Evolutionary conservation across 2,329 filamentous ascomycete species (phyloP).

Genomic region (Podosphaera leucotricha): DNA sequence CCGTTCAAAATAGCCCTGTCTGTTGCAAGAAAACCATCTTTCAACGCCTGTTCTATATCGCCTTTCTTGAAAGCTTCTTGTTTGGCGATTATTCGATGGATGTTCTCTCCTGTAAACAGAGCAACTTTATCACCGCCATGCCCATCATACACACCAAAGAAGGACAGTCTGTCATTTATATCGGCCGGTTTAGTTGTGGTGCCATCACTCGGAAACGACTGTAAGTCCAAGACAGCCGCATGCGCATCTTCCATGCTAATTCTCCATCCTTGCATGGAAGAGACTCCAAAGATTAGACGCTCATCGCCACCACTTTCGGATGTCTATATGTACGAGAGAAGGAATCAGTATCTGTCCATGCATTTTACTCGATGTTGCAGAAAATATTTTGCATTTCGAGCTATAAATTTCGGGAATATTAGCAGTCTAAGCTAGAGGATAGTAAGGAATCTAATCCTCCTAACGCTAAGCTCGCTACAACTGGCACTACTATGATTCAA

Average conservation of each 20-base stretch:
- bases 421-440: not conserved
- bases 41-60: slow-evolving; percentile 84
- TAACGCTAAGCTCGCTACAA: not conserved
- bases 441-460: not conserved
- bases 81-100: slow-evolving; percentile 84
- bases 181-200: slow-evolving; percentile 30
- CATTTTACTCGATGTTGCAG: not conserved
- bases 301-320: slow-evolving; percentile 86
- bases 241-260: slow-evolving; percentile 99
- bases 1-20: slow-evolving; percentile 90
- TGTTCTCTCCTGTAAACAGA: slow-evolving; percentile 71
- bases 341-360: slow-evolving; percentile 3
- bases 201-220: slow-evolving; percentile 26
- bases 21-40: slow-evolving; percentile 90
- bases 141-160: slow-evolving; percentile 95
- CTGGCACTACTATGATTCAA: not conserved
- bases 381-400: not conserved
- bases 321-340: slow-evolving; percentile 27
- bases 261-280: slow-evolving; percentile 98
- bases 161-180: slow-evolving; percentile 53
- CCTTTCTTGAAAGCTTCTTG: slow-evolving; percentile 82
- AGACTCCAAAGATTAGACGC: slow-evolving; percentile 76
- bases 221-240: slow-evolving; percentile 68
- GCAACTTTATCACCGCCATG: slow-evolving; percentile 96
- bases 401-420: not conserved